Conservation (phyloP, 345 rosid genomes). For the Populus ilicifolia region DNA sequence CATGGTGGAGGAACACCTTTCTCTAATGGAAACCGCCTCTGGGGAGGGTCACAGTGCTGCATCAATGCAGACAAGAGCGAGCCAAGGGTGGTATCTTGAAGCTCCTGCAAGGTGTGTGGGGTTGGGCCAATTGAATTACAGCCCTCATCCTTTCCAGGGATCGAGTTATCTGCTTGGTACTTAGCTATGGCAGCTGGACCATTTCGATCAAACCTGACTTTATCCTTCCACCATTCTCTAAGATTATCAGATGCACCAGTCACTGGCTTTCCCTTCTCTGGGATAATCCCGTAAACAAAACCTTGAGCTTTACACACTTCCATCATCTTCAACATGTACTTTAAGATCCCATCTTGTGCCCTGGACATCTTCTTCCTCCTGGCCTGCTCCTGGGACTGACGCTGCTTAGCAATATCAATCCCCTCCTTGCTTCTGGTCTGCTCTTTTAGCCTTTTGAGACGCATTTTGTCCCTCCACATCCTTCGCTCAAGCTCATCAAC, state of each 20-base stretch:
- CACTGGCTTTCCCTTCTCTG: slow-evolving; percentile 80
- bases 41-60: slow-evolving; percentile 93
- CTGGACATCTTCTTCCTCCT: slow-evolving; percentile 73
- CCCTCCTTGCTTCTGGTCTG: slow-evolving; percentile 50
- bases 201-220: slow-evolving; percentile 83
- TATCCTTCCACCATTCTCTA: slow-evolving; percentile 98
- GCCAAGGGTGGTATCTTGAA: slow-evolving; percentile 95
- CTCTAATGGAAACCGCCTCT: slow-evolving; percentile 79
- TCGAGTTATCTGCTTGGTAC: slow-evolving; percentile 56
- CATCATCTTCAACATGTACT: slow-evolving; percentile 82
- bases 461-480: slow-evolving; percentile 79
- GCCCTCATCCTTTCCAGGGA: slow-evolving; percentile 51
- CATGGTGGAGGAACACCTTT: slow-evolving; percentile 88
- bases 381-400: slow-evolving; percentile 71
- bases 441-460: slow-evolving; percentile 66
- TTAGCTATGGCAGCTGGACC: slow-evolving; percentile 86
- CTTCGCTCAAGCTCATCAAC: slow-evolving; percentile 80
- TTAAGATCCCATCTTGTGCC: slow-evolving; percentile 84
- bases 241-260: slow-evolving; percentile 89
- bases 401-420: slow-evolving; percentile 51
- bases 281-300: slow-evolving; percentile 86
- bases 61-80: slow-evolving; percentile 77
- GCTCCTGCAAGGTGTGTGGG: slow-evolving; percentile 76
- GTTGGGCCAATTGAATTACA: slow-evolving; percentile 52
- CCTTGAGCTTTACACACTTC: slow-evolving; percentile 89